phyloP scores from a whole-genome alignment of 768 basidiomycete genomes.

The Macrolepiota albuminosa region DNA sequence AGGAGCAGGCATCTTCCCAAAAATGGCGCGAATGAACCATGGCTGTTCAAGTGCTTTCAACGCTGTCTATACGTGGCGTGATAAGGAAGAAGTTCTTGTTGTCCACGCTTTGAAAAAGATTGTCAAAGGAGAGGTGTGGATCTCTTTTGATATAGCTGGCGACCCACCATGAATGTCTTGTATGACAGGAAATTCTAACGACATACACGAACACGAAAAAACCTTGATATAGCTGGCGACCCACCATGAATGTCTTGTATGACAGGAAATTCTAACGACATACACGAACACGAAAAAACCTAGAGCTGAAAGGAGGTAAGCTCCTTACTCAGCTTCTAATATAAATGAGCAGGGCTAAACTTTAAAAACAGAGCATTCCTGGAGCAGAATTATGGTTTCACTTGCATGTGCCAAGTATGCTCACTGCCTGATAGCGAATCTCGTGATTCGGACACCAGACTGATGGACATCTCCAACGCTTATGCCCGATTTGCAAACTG shows the following conservation, averaged over 20 bases:
- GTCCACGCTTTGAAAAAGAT: slow-evolving; percentile 58
- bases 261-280: slow-evolving; percentile 56
- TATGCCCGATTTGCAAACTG: slow-evolving; percentile 46
- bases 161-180: not conserved
- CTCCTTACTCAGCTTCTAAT: not conserved
- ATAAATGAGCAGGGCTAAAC: not conserved
- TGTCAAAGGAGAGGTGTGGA: slow-evolving; percentile 41
- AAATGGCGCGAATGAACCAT: slow-evolving; percentile 63
- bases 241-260: not conserved
- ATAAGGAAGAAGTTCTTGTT: slow-evolving; percentile 40
- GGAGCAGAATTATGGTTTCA: slow-evolving; percentile 48
- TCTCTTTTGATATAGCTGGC: not conserved
- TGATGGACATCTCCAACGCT: slow-evolving; percentile 39
- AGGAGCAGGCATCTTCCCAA: slow-evolving; percentile 60
- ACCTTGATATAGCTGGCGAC: slow-evolving; percentile 18
- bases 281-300: slow-evolving; percentile 55
- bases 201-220: slow-evolving; percentile 56
- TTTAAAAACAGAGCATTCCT: slow-evolving; percentile 40
- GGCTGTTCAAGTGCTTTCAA: slow-evolving; percentile 68
- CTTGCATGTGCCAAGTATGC: slow-evolving; percentile 56
- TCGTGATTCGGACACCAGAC: slow-evolving; percentile 44
- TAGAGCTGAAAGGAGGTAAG: slow-evolving; percentile 49
- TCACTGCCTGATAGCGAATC: slow-evolving; percentile 46
- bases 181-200: slow-evolving; percentile 52
- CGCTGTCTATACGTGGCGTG: slow-evolving; percentile 57